Evolutionary conservation across 2,329 filamentous ascomycete species (phyloP).

Genomic region (Colletotrichum plurivorum): DNA sequence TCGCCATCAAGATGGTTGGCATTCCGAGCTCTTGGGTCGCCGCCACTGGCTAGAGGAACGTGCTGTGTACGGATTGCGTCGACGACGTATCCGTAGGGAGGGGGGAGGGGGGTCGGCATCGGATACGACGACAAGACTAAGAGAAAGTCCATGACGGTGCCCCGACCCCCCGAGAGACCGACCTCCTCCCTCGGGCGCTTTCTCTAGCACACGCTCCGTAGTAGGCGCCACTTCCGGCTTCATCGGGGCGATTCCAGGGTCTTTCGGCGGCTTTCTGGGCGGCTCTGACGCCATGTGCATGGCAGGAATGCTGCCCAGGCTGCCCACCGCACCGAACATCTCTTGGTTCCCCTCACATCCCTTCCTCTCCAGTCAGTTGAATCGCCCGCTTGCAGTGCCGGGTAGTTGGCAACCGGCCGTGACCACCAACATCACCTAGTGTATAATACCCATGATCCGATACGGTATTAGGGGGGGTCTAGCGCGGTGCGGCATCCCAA

Average conservation of each 20-base stretch:
- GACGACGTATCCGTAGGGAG: background rate
- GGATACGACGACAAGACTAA: conserved; percentile 13
- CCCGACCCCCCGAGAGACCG: background rate
- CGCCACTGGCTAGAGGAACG: background rate
- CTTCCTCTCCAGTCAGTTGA: conserved; percentile 10
- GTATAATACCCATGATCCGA: conserved; percentile 13
- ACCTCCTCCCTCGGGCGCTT: conserved; percentile 4
- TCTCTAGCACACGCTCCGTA: background rate
- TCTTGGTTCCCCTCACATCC: background rate
- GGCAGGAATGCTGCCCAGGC: conserved; percentile 12
- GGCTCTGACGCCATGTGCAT: conserved; percentile 33
- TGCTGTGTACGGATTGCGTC: background rate
- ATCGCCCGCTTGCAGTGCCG: conserved; percentile 23
- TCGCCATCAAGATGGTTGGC: background rate
- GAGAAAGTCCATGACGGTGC: background rate
- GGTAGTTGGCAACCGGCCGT: conserved; percentile 18
- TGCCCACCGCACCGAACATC: conserved; percentile 2
- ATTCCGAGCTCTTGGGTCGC: conserved; percentile 4
- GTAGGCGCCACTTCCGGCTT: conserved; percentile 31
- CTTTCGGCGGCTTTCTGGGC: conserved; percentile 33
- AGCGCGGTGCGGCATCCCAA: conserved; percentile 15
- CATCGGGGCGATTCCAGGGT: conserved; percentile 37
- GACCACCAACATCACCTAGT: background rate
- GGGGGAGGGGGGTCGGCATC: background rate
- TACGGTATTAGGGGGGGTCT: background rate